Evolutionary conservation across 306 rosid species (phyloP).

Genomic region (Begonia masoniana): DNA sequence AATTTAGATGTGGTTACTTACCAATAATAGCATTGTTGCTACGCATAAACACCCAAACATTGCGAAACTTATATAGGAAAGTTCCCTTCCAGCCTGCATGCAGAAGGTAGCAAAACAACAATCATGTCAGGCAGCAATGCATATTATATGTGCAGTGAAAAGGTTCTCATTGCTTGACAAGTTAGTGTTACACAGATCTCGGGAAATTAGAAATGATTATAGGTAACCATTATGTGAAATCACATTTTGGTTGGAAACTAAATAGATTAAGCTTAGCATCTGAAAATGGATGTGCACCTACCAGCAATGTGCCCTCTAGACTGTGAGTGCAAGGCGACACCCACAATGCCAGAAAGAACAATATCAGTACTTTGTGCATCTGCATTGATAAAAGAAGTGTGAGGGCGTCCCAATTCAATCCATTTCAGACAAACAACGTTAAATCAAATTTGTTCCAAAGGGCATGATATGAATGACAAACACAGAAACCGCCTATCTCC

Average conservation of each 20-base stretch:
- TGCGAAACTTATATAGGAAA: constrained; percentile 47
- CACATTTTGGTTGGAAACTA: too few species aligned
- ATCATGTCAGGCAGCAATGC: neutral
- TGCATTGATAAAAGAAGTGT: constrained; percentile 16
- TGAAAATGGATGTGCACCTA: constrained; percentile 16
- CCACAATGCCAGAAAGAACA: constrained; percentile 49
- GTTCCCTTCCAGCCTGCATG: constrained; percentile 79
- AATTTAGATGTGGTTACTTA: constrained; percentile 13
- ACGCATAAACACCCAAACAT: constrained; percentile 53
- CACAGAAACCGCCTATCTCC: too few species aligned
- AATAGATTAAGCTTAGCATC: neutral
- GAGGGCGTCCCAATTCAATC: neutral
- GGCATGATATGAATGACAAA: too few species aligned
- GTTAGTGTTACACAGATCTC: neutral
- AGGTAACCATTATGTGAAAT: too few species aligned
- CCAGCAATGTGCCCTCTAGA: constrained; percentile 88
- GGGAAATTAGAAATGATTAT: too few species aligned
- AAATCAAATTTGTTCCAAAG: too few species aligned
- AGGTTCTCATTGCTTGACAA: neutral
- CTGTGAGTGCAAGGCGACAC: constrained; percentile 61
- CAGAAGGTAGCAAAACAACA: constrained; percentile 3
- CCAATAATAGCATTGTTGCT: constrained; percentile 39
- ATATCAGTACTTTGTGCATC: constrained; percentile 71
- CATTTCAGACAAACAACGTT: too few species aligned
- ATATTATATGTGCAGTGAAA: neutral